A percentile compares a stretch with the other conserved stretches of the same genome.
Evolutionary conservation across 164 flowering plant genomes (phyloP).

Genomic region (Tinospora cordifolia): DNA sequence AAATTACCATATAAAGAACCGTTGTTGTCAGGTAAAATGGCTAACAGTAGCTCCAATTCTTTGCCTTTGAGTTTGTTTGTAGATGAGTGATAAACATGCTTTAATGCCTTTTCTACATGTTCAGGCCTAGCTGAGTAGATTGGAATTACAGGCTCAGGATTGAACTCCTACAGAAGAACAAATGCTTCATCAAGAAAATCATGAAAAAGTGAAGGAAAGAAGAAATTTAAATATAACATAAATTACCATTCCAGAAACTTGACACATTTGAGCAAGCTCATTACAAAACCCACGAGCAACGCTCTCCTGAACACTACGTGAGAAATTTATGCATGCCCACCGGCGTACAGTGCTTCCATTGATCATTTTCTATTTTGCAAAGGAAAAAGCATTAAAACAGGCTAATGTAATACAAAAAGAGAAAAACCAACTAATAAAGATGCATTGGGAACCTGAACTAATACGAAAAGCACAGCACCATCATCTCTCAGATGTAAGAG

Average conservation of each 20-base stretch:
- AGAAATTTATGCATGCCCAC: conserved; percentile 80
- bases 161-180: conserved; percentile 45
- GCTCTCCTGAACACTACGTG: conserved; percentile 68
- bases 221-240: background rate
- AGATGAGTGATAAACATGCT: conserved; percentile 51
- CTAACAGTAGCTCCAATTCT: conserved; percentile 61
- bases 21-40: conserved; percentile 67
- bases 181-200: conserved; percentile 1
- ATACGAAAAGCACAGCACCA: background rate
- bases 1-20: conserved; percentile 70
- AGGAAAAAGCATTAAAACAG: conserved; percentile 4
- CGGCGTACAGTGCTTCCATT: conserved; percentile 67
- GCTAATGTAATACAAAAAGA: background rate
- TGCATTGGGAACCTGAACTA: background rate
- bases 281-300: conserved; percentile 70
- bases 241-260: conserved; percentile 74
- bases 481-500: background rate
- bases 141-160: conserved; percentile 66
- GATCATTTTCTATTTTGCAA: conserved; percentile 62
- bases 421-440: background rate
- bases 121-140: conserved; percentile 55
- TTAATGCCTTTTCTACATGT: conserved; percentile 73
- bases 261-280: conserved; percentile 82
- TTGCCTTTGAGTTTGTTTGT: conserved; percentile 61
- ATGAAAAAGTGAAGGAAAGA: background rate